These are phyloP conservation scores for Thelonectria rubi DNA, from an alignment of 2,329 filamentous ascomycete genomes.

Conservation along the genomic window DNA sequence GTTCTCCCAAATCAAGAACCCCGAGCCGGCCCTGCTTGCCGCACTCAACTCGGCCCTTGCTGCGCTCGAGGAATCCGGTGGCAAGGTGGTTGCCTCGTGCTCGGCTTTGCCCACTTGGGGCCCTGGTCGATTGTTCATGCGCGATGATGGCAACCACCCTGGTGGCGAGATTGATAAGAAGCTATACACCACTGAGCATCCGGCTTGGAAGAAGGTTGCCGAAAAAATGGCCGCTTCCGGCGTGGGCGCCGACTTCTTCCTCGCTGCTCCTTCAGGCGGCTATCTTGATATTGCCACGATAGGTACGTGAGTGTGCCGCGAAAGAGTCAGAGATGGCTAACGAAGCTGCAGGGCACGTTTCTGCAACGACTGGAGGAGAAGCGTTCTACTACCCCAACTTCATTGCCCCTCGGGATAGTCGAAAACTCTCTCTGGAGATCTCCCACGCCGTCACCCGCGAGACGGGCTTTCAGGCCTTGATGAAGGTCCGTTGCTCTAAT, in stretches of 20 bases:
- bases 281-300: slow-evolving; percentile 95
- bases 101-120: slow-evolving; percentile 92
- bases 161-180: slow-evolving; percentile 92
- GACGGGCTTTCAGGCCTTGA: slow-evolving; percentile 93
- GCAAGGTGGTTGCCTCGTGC: slow-evolving; percentile 89
- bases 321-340: neutral
- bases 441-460: slow-evolving; percentile 86
- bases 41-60: slow-evolving; percentile 83
- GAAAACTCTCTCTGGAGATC: slow-evolving; percentile 86
- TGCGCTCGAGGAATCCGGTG: slow-evolving; percentile 87
- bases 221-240: slow-evolving; percentile 89
- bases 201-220: slow-evolving; percentile 84
- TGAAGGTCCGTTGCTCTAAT: slow-evolving; percentile 99
- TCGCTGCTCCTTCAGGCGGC: slow-evolving; percentile 87
- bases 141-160: slow-evolving; percentile 87
- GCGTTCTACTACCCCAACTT: slow-evolving; percentile 98
- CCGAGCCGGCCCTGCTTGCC: slow-evolving; percentile 87
- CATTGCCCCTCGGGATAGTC: slow-evolving; percentile 82
- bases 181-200: slow-evolving; percentile 88
- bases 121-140: slow-evolving; percentile 82
- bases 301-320: slow-evolving; percentile 59
- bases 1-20: slow-evolving; percentile 88
- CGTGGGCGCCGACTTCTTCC: slow-evolving; percentile 92
- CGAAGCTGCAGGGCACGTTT: slow-evolving; percentile 72
- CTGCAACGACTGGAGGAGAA: slow-evolving; percentile 91